Evolutionary conservation across 2,329 filamentous ascomycete genomes (phyloP).

Genomic region (Plectosphaerella cucumerina): DNA sequence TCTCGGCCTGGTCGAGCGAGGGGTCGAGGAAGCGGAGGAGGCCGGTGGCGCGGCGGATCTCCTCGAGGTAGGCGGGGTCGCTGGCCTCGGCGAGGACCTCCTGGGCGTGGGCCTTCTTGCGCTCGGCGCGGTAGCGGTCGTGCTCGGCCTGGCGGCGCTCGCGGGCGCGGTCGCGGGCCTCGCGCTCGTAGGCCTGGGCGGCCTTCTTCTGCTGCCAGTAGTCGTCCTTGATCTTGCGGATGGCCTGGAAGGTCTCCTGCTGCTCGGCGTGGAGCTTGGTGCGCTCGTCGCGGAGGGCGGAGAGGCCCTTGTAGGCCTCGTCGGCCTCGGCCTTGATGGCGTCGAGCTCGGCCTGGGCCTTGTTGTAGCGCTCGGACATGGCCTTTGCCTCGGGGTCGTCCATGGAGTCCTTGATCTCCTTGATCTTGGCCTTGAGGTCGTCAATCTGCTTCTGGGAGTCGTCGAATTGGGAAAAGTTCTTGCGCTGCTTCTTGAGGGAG

Average conservation of each 20-base stretch:
- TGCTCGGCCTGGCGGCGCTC: slow-evolving; percentile 82
- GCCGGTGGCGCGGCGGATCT: slow-evolving; percentile 84
- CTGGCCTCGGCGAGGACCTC: slow-evolving; percentile 76
- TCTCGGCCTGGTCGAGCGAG: slow-evolving; percentile 56
- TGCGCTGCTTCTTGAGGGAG: slow-evolving; percentile 80
- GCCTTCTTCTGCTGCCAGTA: slow-evolving; percentile 82
- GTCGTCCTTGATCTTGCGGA: slow-evolving; percentile 85
- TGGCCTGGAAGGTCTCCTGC: slow-evolving; percentile 76
- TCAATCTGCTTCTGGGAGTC: slow-evolving; percentile 85
- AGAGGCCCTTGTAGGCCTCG: slow-evolving; percentile 82
- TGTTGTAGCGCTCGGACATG: slow-evolving; percentile 79
- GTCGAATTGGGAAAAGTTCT: slow-evolving; percentile 84
- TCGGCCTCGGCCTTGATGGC: slow-evolving; percentile 89
- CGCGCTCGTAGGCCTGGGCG: slow-evolving; percentile 77
- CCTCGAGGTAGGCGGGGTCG: slow-evolving; percentile 84
- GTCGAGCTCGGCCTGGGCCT: slow-evolving; percentile 84
- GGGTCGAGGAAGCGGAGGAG: slow-evolving; percentile 92
- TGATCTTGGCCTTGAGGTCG: slow-evolving; percentile 80
- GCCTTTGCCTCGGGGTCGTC: slow-evolving; percentile 91
- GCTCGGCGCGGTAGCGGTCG: slow-evolving; percentile 65
- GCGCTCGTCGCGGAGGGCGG: slow-evolving; percentile 78
- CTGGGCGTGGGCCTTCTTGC: slow-evolving; percentile 71
- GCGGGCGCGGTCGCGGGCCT: slow-evolving; percentile 69
- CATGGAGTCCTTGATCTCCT: slow-evolving; percentile 81
- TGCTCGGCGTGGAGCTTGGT: slow-evolving; percentile 80